Evolutionary conservation across 2,329 filamentous ascomycete species (phyloP).

Genomic region (Verticillium isaacii): DNA sequence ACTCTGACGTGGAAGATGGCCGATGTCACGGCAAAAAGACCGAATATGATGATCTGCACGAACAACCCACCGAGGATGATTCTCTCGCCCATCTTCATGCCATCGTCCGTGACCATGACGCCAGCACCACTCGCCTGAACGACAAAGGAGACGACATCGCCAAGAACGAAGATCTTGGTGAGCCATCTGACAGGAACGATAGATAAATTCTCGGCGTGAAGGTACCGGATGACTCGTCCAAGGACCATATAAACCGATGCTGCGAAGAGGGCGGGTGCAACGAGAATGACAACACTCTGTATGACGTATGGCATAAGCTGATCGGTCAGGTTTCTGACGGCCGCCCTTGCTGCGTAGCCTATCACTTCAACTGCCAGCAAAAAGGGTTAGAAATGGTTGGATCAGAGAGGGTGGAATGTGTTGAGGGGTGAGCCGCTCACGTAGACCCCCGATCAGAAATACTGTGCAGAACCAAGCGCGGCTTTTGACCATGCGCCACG

Average conservation of each 20-base stretch:
- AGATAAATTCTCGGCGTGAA: slow-evolving; percentile 27
- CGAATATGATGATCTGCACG: slow-evolving; percentile 55
- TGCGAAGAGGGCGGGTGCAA: slow-evolving; percentile 42
- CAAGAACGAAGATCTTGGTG: slow-evolving; percentile 49
- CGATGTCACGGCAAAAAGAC: slow-evolving; percentile 45
- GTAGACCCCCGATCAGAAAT: slow-evolving; percentile 40
- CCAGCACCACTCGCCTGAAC: slow-evolving; percentile 42
- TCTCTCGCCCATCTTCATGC: slow-evolving; percentile 33
- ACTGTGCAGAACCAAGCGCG: slow-evolving; percentile 46
- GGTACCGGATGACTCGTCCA: slow-evolving; percentile 34
- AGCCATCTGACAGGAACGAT: slow-evolving; percentile 33
- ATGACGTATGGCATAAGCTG: slow-evolving; percentile 32
- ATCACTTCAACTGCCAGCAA: slow-evolving; percentile 32
- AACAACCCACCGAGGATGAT: slow-evolving; percentile 52
- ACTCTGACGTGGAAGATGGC: slow-evolving; percentile 38
- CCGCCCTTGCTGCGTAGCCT: slow-evolving; percentile 31
- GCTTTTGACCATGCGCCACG: slow-evolving; percentile 35
- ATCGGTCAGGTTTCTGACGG: slow-evolving; percentile 21
- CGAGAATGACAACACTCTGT: slow-evolving; percentile 36
- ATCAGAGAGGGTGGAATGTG: too few species aligned
- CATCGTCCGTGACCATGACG: slow-evolving; percentile 19
- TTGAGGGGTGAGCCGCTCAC: slow-evolving; percentile 25
- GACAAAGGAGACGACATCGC: slow-evolving; percentile 48
- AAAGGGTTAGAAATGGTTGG: too few species aligned
- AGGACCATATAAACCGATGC: slow-evolving; percentile 48